Evolutionary conservation across 768 basidiomycete species (phyloP).

Genomic region (Mycena crocata): DNA sequence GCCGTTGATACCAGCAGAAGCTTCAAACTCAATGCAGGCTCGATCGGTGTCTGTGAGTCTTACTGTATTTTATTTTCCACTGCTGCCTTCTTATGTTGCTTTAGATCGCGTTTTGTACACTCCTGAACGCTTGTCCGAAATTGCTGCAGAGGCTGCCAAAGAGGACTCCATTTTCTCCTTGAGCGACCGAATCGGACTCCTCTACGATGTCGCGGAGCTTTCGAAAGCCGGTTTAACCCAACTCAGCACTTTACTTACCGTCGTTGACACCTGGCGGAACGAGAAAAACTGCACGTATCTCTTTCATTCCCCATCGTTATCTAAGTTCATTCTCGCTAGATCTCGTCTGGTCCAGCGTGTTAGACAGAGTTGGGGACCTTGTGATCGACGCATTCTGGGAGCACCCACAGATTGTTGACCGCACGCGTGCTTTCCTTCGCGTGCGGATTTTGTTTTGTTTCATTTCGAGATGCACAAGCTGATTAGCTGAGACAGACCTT

Average conservation of each 20-base stretch:
- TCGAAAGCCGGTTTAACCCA: conserved; percentile 83
- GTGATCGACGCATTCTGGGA: conserved; percentile 87
- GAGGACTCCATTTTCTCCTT: conserved; percentile 74
- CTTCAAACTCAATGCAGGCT: conserved; percentile 93
- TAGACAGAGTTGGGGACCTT: conserved; percentile 61
- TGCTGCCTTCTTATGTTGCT: neutral
- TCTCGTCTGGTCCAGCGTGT: conserved; percentile 84
- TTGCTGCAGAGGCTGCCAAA: conserved; percentile 84
- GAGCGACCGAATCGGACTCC: conserved; percentile 89
- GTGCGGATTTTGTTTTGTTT: conserved; percentile 49
- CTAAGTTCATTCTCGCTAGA: conserved; percentile 52
- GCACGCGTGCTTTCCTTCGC: conserved; percentile 69
- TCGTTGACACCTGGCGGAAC: conserved; percentile 73
- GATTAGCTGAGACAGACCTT: conserved; percentile 55
- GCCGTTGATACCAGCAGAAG: conserved; percentile 77
- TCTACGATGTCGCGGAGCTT: conserved; percentile 85
- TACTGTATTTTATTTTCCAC: neutral
- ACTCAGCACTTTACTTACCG: conserved; percentile 79
- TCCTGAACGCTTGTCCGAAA: conserved; percentile 78
- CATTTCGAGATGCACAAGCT: neutral
- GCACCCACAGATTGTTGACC: conserved; percentile 61
- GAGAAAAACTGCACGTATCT: conserved; percentile 79
- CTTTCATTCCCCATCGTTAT: neutral
- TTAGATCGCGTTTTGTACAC: conserved; percentile 89
- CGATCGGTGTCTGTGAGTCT: conserved; percentile 85